Evolutionary conservation across 2,329 filamentous ascomycete genomes (phyloP), one percentile per base, ranked within the genome.

Genomic region (Neoascochyta sp.): DNA sequence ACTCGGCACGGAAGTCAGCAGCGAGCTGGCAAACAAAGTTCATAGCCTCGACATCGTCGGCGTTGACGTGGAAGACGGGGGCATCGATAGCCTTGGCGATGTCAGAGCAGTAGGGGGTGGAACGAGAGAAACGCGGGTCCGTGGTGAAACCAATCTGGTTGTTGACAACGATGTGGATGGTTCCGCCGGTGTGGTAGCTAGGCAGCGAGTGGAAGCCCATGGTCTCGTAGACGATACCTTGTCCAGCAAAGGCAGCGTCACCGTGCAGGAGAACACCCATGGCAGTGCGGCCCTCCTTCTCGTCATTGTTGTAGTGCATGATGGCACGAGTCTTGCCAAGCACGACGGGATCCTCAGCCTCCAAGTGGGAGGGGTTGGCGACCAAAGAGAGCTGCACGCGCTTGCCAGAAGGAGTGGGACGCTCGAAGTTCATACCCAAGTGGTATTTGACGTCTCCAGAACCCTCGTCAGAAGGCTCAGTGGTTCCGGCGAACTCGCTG

Each of bases 81-180:
- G 92, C 92, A 54, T 98, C 92, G 50, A 98, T 95, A 29, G 92
- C 86, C 75, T 98, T 98, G 68, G 92, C 92, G 57, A 98, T 95
- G 65, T 98, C 92, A 23, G 92, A 96, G 71, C 92, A 98, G 78
- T 98, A 98, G 24, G 92, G 86, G 27, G 92, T 98, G 12, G 92
- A 98, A 53, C 92, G 88, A 52, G 92, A 83, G 67, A 95, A 98
- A 60, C 92, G 87, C 49, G 92, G 92, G 62, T 98, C 92, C 13
- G 92, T 98, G 31, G 92, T 98, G 75, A 98, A 98, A 66, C 92
- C 92, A 64, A 98, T 98, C 75, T 98, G 92, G 77, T 98, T 98
- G 80, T 98, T 98, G 52, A 96, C 90, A 37, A 98, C 81, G 47
- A 98, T 75, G 69, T 98, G 92, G 54, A 98, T 86, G 36, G 92